Evolutionary conservation across 2,329 filamentous ascomycete species (phyloP), one percentile per base, ranked within the genome.

Genomic region (Pseudogymnoascus sp.): DNA sequence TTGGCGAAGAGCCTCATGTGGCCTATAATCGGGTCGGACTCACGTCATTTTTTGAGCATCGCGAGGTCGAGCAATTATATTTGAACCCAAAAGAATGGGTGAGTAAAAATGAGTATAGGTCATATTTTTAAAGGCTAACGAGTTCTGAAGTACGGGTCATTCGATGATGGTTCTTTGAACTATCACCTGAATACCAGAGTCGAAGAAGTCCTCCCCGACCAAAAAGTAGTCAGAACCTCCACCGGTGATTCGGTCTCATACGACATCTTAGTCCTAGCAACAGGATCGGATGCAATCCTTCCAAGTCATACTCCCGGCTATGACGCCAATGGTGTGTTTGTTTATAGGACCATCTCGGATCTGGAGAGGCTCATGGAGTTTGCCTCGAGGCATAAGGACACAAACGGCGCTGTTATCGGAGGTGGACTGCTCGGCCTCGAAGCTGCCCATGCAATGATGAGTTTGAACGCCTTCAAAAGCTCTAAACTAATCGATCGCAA

Each of bases 21-120:
- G 92, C 92, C 19, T 96, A 96, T 75, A 96, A 96, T 73, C 87
- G 93, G 64, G 92, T 96, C 31, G 92, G 92, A 3, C 80, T 96
- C 60, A 96, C 91, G 2, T 90, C 87, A 65, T 96, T 93, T 79
- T 96, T 96, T 73, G 87, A 91, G 69, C 91, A 96, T 76, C 83
- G 91, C 61, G 83, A 88, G 69, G 88, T 95, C 42, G 90, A 96
- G 75, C 90, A 92, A 68, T 75, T 96, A n/a, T 96, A 96, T 72
- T 80, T 96, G 33, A 96, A 96, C 70, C 88, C 91, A 0, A 80
- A 84, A 69, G 87, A 91, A 81, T 96, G 92, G 90, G 89, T 90
- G 75, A 62, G 79, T 70, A 6, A 10, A 33, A 33, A n/a, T 4
- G 6, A 15, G n/a, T 17, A 44, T 7, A 21, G 4, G 21, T 17